Evolutionary conservation across 108 stramenopile species (phyloP).

Genomic region (Pinguiococcus pyrenoidosus): DNA sequence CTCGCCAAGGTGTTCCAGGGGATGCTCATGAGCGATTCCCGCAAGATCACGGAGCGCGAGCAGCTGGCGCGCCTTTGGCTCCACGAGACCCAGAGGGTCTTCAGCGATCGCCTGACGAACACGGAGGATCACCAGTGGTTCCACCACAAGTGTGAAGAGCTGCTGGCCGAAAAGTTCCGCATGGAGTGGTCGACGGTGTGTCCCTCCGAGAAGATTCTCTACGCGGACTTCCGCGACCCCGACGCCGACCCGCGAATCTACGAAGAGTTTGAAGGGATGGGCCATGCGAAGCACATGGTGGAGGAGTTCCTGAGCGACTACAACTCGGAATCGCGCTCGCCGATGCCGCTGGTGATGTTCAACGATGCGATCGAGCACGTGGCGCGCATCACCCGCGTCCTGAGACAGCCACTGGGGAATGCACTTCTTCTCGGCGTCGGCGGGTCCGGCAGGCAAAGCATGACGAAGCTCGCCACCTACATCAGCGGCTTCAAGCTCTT

Average conservation of each 20-base stretch:
- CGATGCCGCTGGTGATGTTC: slow-evolving; percentile 53
- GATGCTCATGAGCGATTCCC: slow-evolving; percentile 38
- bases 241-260: slow-evolving; percentile 16
- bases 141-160: slow-evolving; percentile 8
- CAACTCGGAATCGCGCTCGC: slow-evolving; percentile 48
- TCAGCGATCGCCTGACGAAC: slow-evolving; percentile 43
- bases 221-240: slow-evolving; percentile 43
- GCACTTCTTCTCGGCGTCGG: slow-evolving; percentile 51
- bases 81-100: slow-evolving; percentile 48
- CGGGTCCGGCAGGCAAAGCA: slow-evolving; percentile 42
- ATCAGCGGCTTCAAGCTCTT: slow-evolving; percentile 40
- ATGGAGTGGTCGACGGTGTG: too few relatives aligned
- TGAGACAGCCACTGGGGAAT: slow-evolving; percentile 53
- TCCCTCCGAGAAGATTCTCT: too few relatives aligned
- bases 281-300: slow-evolving; percentile 18
- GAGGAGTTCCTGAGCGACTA: slow-evolving; percentile 46
- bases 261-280: too few relatives aligned
- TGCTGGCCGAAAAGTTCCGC: slow-evolving; percentile 13
- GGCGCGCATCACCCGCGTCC: slow-evolving; percentile 39
- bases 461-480: slow-evolving; percentile 52
- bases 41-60: slow-evolving; percentile 12
- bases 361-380: slow-evolving; percentile 53
- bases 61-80: slow-evolving; percentile 45
- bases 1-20: slow-evolving; percentile 56
- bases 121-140: slow-evolving; percentile 43